Evolutionary conservation across 306 rosid species (phyloP), one percentile per base, ranked within the genome.

Genomic region (Gastrolobium villosum): DNA sequence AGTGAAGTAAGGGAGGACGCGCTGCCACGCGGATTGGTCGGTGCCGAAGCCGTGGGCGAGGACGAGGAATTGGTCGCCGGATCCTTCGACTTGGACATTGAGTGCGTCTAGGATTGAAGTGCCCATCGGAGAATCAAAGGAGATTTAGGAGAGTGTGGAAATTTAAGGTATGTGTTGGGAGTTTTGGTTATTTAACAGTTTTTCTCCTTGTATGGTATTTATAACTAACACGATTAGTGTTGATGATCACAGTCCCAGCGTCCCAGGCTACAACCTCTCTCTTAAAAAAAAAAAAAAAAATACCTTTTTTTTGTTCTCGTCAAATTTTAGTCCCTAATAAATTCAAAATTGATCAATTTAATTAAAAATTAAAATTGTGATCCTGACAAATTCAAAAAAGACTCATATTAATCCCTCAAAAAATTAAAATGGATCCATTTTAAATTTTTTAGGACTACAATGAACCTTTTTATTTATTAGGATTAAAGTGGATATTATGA

Each of bases 1-100:
- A 0, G 89, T 88, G 81, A 95, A 90, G 82, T 70, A 86, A 2
- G 97, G 98, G 13, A 91, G 89, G 34, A 95, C 84, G 32, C 95
- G 93, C 60, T 90, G 86, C 99, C 99, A 93, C 3, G 92, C 99
- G 0, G 99, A 95, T 63, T 95, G 98, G 85, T 95, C 99, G n/a
- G 99, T 95, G 75, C 99, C 98, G 82, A 85, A 77, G 32, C 99
- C 99, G 54, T 95, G 99, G 26, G 97, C 93, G 4, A 95, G 71
- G 40, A 95, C 94, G 1, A 95, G 86, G 87, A 15, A 62, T 14
- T 46, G 70, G 53, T 89, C 90, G 74, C 99, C 99, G 71, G 90
- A 37, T n/a, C 99, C 99, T 52, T 85, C 88, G 0, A 95, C 89
- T 10, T 91, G 92, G 15, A 95, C 98, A 49, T 95, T 93, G 11